Evolutionary conservation across 2,329 filamentous ascomycete genomes (phyloP).

Genomic region (Colletotrichum tamarilloi): DNA sequence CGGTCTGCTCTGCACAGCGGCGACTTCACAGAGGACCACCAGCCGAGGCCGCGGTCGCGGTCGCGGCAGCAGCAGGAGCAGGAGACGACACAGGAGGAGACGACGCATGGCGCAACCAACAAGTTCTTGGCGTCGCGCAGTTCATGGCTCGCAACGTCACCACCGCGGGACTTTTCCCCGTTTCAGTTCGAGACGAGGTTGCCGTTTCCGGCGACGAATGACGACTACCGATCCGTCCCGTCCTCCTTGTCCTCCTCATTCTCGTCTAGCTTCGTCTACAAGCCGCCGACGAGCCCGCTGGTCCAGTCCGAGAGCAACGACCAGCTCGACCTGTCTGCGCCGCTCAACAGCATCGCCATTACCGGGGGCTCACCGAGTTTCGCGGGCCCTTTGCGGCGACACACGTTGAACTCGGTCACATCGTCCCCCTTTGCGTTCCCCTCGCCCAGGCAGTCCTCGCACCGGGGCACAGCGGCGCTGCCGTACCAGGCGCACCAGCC

Average conservation of each 20-base stretch:
- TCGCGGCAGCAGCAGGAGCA: neutral
- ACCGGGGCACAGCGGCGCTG: slow-evolving; percentile 69
- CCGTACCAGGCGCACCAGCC: slow-evolving; percentile 85
- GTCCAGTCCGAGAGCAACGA: slow-evolving; percentile 90
- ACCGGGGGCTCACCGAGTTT: slow-evolving; percentile 44
- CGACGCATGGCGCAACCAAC: slow-evolving; percentile 1
- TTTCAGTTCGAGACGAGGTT: slow-evolving; percentile 55
- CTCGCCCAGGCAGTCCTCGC: slow-evolving; percentile 45
- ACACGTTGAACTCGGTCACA: slow-evolving; percentile 77
- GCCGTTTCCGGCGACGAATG: slow-evolving; percentile 44
- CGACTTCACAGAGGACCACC: slow-evolving; percentile 65
- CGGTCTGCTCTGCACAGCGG: slow-evolving; percentile 79
- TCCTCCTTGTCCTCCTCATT: slow-evolving; percentile 78
- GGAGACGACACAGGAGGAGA: slow-evolving; percentile 9
- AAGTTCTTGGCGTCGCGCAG: slow-evolving; percentile 37
- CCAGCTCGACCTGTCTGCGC: slow-evolving; percentile 73
- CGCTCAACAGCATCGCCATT: slow-evolving; percentile 62
- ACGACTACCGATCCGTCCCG: slow-evolving; percentile 56
- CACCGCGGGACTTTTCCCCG: slow-evolving; percentile 61
- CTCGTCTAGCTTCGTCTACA: slow-evolving; percentile 83
- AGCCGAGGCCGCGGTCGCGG: neutral
- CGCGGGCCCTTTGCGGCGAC: slow-evolving; percentile 63
- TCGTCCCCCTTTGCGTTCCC: slow-evolving; percentile 56
- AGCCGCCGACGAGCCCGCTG: slow-evolving; percentile 90
- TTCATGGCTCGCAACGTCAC: slow-evolving; percentile 67